Evolutionary conservation across 1,284 basidiomycete species (phyloP).

Genomic region (Trichosporon asahii): DNA sequence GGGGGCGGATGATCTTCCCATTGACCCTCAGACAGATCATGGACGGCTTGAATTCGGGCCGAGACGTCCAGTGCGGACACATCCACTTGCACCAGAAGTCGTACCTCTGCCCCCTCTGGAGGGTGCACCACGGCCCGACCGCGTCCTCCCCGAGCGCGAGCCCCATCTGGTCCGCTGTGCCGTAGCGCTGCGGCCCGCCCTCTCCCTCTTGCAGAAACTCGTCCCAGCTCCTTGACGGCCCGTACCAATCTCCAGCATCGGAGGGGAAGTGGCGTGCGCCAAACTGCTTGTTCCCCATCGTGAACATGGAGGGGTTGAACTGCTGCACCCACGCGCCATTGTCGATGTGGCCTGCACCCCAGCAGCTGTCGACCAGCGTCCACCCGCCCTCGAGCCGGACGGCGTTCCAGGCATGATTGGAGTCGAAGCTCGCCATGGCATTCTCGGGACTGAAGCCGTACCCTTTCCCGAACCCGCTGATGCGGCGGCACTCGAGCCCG

Average conservation of each 20-base stretch:
- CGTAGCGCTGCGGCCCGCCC: conserved; percentile 1
- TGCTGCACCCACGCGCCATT: neutral
- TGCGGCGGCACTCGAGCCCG: conserved; percentile 10
- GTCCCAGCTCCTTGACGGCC: conserved; percentile 8
- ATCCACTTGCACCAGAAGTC: conserved; percentile 10
- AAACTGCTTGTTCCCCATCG: conserved; percentile 15
- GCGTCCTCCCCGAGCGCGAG: conserved; percentile 1
- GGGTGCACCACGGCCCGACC: neutral
- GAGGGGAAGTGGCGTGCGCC: conserved; percentile 16
- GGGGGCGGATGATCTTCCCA: neutral
- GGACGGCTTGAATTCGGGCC: neutral
- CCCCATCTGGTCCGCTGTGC: neutral
- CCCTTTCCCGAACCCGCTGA: conserved; percentile 20
- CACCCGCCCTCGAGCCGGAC: conserved; percentile 20
- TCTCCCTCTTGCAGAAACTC: conserved; percentile 12
- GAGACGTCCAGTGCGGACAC: conserved; percentile 16
- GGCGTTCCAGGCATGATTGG: conserved; percentile 23
- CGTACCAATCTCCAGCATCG: conserved; percentile 3
- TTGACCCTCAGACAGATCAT: neutral
- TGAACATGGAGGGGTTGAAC: conserved; percentile 13
- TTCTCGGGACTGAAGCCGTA: conserved; percentile 11
- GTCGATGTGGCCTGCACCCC: conserved; percentile 18
- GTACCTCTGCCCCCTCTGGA: conserved; percentile 1
- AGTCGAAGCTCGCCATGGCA: neutral
- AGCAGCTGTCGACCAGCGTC: conserved; percentile 25